A percentile compares a stretch with the other conserved stretches of the same genome.
Conservation (phyloP, 2,329 filamentous ascomycete genomes). For the Stromatinia cepivora region DNA sequence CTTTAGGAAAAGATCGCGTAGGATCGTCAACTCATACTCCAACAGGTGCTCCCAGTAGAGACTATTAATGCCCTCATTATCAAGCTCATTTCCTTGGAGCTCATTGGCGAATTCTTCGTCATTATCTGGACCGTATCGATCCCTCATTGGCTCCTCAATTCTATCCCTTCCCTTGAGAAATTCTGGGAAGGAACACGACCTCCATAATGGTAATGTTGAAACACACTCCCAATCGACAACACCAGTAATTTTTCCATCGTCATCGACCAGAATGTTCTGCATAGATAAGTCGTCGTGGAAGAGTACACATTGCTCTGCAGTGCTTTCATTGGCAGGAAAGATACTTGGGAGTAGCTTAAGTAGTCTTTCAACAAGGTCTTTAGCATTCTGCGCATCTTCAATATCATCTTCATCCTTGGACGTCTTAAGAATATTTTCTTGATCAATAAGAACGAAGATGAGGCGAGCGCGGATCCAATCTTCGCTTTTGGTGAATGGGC, state of each 20-base stretch:
- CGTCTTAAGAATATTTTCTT: slow-evolving; percentile 12
- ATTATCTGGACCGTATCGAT: too few species aligned
- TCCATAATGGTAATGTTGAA: slow-evolving; percentile 45
- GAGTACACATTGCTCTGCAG: slow-evolving; percentile 41
- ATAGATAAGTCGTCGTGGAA: slow-evolving; percentile 44
- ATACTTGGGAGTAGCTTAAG: slow-evolving; percentile 39
- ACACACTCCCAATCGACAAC: slow-evolving; percentile 49
- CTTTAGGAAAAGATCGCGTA: too few species aligned
- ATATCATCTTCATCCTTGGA: slow-evolving; percentile 34
- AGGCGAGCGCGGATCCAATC: slow-evolving; percentile 20
- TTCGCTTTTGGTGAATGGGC: slow-evolving; percentile 20
- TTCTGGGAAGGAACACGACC: slow-evolving; percentile 39
- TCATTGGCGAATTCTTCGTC: too few species aligned
- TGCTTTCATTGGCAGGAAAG: slow-evolving; percentile 37
- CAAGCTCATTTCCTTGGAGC: too few species aligned
- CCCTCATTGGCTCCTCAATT: too few species aligned
- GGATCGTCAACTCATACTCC: too few species aligned
- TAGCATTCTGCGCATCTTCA: slow-evolving; percentile 40
- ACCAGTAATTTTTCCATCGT: slow-evolving; percentile 42
- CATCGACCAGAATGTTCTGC: slow-evolving; percentile 46
- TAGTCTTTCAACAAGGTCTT: slow-evolving; percentile 38
- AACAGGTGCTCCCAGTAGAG: too few species aligned
- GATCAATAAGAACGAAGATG: neutral
- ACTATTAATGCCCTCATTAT: too few species aligned
- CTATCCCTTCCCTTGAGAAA: slow-evolving; percentile 39